Percentiles rank a stretch among this genome's conserved stretches.
phyloP scores from a whole-genome alignment of 2,329 filamentous ascomycete genomes.

The Plectosphaerella cucumerina region DNA sequence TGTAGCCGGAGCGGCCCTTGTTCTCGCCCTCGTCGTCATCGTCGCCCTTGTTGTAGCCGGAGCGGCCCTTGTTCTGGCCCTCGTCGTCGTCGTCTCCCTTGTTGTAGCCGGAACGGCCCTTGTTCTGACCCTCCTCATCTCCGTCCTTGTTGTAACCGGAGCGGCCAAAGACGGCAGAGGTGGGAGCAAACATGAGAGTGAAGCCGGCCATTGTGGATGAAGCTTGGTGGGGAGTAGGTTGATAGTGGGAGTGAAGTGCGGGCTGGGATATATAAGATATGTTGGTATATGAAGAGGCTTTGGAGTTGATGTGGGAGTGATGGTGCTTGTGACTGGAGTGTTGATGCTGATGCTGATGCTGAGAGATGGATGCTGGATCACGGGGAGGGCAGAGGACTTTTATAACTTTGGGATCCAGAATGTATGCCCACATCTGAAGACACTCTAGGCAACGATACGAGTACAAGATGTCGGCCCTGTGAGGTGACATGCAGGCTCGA shows the following conservation, averaged over 20 bases:
- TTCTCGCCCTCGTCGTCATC: conserved; percentile 28
- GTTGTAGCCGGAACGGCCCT: conserved; percentile 46
- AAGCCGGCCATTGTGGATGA: conserved; percentile 30
- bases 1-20: conserved; percentile 44
- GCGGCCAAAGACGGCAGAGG: conserved; percentile 33
- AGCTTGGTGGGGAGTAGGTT: not conserved
- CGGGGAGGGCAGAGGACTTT: too few relatives aligned
- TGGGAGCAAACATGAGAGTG: conserved; percentile 23
- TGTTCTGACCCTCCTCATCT: conserved; percentile 27
- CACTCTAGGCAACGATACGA: too few relatives aligned
- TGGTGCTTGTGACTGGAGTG: not conserved
- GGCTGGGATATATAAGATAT: not conserved
- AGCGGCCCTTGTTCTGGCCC: conserved; percentile 29
- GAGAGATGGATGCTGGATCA: not conserved
- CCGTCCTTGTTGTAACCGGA: conserved; percentile 38
- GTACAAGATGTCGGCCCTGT: too few relatives aligned
- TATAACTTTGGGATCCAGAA: too few relatives aligned
- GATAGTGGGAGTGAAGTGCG: not conserved
- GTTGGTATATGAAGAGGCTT: not conserved
- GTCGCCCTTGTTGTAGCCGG: conserved; percentile 33
- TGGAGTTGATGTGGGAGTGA: not conserved
- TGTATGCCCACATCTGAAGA: too few relatives aligned
- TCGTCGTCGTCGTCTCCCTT: conserved; percentile 27
- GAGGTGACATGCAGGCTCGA: too few relatives aligned
- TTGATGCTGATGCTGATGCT: not conserved